phyloP scores from a whole-genome alignment of 345 rosid genomes.

The Salix koriyanagi region DNA sequence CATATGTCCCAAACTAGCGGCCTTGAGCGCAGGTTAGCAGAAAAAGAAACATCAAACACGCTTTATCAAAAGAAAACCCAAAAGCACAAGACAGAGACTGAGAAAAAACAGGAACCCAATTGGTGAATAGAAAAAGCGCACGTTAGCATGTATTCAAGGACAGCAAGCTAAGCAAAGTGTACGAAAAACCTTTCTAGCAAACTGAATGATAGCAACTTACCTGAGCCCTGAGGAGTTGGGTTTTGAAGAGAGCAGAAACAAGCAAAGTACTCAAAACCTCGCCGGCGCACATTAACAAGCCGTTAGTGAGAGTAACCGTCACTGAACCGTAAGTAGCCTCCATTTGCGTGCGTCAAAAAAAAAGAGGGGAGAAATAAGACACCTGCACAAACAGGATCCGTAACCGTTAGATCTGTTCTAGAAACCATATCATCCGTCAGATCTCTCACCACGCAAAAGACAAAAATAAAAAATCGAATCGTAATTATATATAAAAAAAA shows the following conservation, averaged over 20 bases:
- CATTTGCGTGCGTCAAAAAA: slow-evolving; percentile 25
- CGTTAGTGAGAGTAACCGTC: slow-evolving; percentile 30
- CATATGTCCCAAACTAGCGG: neutral
- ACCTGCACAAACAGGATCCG: slow-evolving; percentile 7
- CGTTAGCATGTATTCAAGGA: neutral
- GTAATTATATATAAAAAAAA: neutral
- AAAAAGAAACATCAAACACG: neutral
- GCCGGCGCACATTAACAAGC: slow-evolving; percentile 48
- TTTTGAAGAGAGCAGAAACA: slow-evolving; percentile 37
- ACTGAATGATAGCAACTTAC: slow-evolving; percentile 17
- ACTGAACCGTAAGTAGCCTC: slow-evolving; percentile 22
- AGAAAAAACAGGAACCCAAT: neutral
- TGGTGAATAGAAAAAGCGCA: neutral
- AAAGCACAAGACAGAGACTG: no score
- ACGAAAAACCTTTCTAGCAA: neutral
- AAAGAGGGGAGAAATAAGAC: neutral
- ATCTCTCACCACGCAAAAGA: slow-evolving; percentile 6
- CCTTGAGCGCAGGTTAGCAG: slow-evolving; percentile 16
- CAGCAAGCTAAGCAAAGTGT: neutral
- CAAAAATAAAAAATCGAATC: neutral
- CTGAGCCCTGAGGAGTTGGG: slow-evolving; percentile 33
- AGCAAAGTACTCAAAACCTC: slow-evolving; percentile 38
- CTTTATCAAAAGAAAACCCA: neutral
- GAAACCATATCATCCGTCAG: slow-evolving; percentile 21
- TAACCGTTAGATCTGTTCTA: slow-evolving; percentile 25